These are phyloP conservation scores for Pythium monospermum DNA, from an alignment of 352 stramenopile genomes.

Conservation along the genomic window DNA sequence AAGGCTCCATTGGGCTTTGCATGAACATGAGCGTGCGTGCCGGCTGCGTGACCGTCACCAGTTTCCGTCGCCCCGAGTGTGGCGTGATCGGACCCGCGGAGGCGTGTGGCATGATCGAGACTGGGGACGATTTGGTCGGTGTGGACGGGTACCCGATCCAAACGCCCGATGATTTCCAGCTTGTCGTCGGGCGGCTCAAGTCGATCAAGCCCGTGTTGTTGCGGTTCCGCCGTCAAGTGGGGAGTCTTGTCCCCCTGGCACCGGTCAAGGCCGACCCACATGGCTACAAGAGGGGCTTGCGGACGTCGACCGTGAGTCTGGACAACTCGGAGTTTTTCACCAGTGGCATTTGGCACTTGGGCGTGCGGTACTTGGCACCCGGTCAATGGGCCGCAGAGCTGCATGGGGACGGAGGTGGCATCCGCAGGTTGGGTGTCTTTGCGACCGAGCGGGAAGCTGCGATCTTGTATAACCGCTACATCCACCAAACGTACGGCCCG, in stretches of 20 bases:
- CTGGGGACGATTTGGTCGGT: slow-evolving; percentile 74
- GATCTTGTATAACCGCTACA: slow-evolving; percentile 83
- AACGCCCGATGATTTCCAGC: slow-evolving; percentile 75
- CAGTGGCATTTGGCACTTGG: slow-evolving; percentile 78
- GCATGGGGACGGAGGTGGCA: slow-evolving; percentile 74
- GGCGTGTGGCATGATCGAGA: slow-evolving; percentile 70
- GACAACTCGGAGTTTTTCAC: slow-evolving; percentile 77
- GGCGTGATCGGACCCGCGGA: slow-evolving; percentile 75
- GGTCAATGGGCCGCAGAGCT: slow-evolving; percentile 80
- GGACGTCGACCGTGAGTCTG: slow-evolving; percentile 55
- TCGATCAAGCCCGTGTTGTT: slow-evolving; percentile 70
- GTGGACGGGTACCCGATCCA: slow-evolving; percentile 79
- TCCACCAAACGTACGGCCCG: slow-evolving; percentile 80
- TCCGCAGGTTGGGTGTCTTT: slow-evolving; percentile 72
- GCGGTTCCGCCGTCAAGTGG: slow-evolving; percentile 60
- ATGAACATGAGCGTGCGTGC: slow-evolving; percentile 89
- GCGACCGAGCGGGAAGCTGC: slow-evolving; percentile 70
- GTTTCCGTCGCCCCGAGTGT: slow-evolving; percentile 72
- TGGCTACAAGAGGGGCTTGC: slow-evolving; percentile 57
- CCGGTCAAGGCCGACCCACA: slow-evolving; percentile 29
- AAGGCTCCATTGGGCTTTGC: slow-evolving; percentile 80
- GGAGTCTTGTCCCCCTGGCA: background rate
- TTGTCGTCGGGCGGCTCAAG: slow-evolving; percentile 78
- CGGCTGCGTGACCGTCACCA: slow-evolving; percentile 76
- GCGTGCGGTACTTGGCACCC: slow-evolving; percentile 67